Conservation (phyloP, 139 green algal genomes). For the Picochlorum sp. region DNA sequence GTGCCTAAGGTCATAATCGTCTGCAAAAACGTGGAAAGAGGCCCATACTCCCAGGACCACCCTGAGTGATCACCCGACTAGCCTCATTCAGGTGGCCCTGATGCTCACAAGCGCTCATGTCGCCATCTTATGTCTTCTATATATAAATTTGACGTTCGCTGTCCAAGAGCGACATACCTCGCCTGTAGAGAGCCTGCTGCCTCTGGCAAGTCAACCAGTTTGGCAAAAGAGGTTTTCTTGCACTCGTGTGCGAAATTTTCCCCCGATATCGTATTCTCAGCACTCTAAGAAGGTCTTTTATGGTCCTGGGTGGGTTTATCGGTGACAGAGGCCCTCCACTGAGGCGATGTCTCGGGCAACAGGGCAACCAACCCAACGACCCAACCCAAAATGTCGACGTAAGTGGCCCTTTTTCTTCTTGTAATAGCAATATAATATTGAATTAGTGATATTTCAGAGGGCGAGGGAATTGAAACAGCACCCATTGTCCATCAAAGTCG, state of each 20-base stretch:
- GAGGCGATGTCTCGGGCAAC: neutral
- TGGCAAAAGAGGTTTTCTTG: too few relatives aligned
- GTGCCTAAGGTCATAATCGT: too few relatives aligned
- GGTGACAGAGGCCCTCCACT: neutral
- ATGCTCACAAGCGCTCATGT: too few relatives aligned
- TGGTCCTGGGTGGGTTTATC: neutral
- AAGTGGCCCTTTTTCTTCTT: conserved; percentile 1
- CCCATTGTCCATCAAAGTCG: neutral
- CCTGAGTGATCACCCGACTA: too few relatives aligned
- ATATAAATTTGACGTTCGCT: too few relatives aligned
- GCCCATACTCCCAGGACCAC: too few relatives aligned
- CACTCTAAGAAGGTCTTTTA: neutral
- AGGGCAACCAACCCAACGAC: neutral
- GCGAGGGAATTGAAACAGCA: neutral
- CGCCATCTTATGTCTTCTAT: too few relatives aligned
- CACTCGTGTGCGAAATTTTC: neutral
- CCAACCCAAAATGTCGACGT: neutral
- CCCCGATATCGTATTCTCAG: neutral
- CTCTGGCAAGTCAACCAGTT: too few relatives aligned
- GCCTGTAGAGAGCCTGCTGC: too few relatives aligned
- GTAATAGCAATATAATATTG: neutral
- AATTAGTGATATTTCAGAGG: neutral
- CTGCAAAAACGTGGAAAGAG: too few relatives aligned
- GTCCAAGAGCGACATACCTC: too few relatives aligned
- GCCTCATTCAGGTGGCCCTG: too few relatives aligned